Evolutionary conservation across 306 rosid species (phyloP).

Genomic region (Cucumis melo): DNA sequence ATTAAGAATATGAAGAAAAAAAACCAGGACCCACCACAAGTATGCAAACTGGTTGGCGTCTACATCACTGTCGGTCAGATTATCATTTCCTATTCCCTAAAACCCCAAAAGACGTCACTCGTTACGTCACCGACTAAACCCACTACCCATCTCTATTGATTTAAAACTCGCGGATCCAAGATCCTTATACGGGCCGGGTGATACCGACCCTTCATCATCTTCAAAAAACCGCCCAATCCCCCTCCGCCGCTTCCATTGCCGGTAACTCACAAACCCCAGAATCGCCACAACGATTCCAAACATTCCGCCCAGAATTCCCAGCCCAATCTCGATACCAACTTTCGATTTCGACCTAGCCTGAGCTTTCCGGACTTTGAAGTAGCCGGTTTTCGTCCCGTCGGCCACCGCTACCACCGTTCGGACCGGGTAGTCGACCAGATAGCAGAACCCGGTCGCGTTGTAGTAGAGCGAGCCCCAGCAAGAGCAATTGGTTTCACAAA

Average conservation of each 20-base stretch:
- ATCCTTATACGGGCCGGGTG: slow-evolving; percentile 82
- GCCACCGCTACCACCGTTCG: slow-evolving; percentile 37
- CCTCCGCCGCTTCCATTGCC: slow-evolving; percentile 14
- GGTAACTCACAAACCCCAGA: slow-evolving; percentile 19
- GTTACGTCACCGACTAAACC: slow-evolving; percentile 36
- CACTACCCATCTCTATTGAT: slow-evolving; percentile 42
- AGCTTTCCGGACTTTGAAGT: slow-evolving; percentile 52
- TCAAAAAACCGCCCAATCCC: slow-evolving; percentile 13
- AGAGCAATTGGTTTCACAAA: slow-evolving; percentile 46
- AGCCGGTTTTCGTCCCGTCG: slow-evolving; percentile 53
- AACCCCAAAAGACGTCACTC: slow-evolving; percentile 29
- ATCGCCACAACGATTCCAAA: slow-evolving; percentile 9
- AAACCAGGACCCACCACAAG: not conserved
- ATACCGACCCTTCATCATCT: slow-evolving; percentile 28
- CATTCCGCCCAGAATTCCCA: slow-evolving; percentile 14
- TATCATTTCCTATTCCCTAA: not conserved
- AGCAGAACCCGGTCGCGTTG: slow-evolving; percentile 56
- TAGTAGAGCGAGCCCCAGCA: slow-evolving; percentile 75
- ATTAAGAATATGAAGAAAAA: not conserved
- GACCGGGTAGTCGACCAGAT: slow-evolving; percentile 46
- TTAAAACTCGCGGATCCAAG: slow-evolving; percentile 62
- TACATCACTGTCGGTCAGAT: slow-evolving; percentile 11
- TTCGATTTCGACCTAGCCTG: slow-evolving; percentile 11
- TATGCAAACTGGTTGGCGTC: not conserved
- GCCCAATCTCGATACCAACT: slow-evolving; percentile 10